These are phyloP conservation scores for Aspergillus floridensis DNA, from an alignment of 2,329 filamentous ascomycete genomes.

Conservation along the genomic window DNA sequence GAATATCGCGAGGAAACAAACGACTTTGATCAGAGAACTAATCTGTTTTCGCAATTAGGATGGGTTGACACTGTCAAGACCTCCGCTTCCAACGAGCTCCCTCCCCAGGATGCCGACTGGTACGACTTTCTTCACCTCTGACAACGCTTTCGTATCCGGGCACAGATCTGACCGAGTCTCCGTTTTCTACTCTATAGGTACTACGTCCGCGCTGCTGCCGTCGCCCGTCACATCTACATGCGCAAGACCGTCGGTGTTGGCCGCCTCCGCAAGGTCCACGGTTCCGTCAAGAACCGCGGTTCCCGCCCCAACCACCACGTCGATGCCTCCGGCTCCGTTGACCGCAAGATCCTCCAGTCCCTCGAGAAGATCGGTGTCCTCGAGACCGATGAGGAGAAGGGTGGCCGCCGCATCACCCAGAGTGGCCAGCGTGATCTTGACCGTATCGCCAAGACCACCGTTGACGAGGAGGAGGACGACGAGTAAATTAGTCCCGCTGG, in stretches of 20 bases:
- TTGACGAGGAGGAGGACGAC: slow-evolving; percentile 47
- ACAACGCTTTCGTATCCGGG: not conserved
- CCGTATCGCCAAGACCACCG: slow-evolving; percentile 77
- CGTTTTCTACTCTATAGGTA: slow-evolving; percentile 45
- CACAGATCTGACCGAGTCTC: slow-evolving; percentile 1
- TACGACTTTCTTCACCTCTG: slow-evolving; percentile 54
- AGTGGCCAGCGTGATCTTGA: slow-evolving; percentile 98
- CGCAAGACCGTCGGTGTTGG: slow-evolving; percentile 99
- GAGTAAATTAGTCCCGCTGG: slow-evolving; percentile 37
- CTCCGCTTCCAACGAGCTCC: slow-evolving; percentile 92
- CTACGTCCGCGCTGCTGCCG: slow-evolving; percentile 83
- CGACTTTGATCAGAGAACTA: not conserved
- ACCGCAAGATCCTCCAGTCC: slow-evolving; percentile 95
- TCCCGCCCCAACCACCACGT: slow-evolving; percentile 89
- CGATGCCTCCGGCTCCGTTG: slow-evolving; percentile 89
- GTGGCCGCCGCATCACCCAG: slow-evolving; percentile 97
- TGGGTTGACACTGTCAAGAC: slow-evolving; percentile 99
- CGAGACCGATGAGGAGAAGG: slow-evolving; percentile 97
- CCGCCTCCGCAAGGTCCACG: slow-evolving; percentile 95
- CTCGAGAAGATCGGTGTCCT: slow-evolving; percentile 99
- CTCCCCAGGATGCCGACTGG: slow-evolving; percentile 98
- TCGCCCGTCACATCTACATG: slow-evolving; percentile 98
- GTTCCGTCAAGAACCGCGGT: slow-evolving; percentile 95
- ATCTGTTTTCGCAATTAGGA: slow-evolving; percentile 52
- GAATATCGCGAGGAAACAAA: not conserved